phyloP scores from a whole-genome alignment of 202 grass and related monocot species.

The Panicum virgatum region DNA sequence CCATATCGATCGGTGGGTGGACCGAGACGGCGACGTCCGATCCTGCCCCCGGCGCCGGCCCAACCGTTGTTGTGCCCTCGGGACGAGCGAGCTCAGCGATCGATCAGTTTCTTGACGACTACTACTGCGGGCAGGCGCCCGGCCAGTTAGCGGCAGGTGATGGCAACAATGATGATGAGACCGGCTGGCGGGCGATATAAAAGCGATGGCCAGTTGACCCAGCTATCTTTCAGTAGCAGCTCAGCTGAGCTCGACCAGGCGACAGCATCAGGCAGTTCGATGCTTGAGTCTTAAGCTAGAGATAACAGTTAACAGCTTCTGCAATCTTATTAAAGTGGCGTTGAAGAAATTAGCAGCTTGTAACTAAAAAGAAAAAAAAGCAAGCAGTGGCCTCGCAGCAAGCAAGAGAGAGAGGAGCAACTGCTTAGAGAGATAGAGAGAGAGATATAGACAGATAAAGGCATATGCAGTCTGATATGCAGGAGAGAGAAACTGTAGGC shows the following conservation, averaged over 20 bases:
- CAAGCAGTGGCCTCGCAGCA: not conserved
- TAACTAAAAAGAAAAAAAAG: not conserved
- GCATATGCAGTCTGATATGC: not conserved
- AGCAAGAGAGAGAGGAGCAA: not conserved
- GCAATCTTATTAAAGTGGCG: constrained; percentile 36
- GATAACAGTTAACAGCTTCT: not conserved
- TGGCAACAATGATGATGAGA: constrained; percentile 42
- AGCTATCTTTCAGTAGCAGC: constrained; percentile 27
- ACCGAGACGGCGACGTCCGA: not conserved
- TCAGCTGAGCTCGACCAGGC: no score
- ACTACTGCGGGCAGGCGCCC: not conserved
- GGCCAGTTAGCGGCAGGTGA: constrained; percentile 32
- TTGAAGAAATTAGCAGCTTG: constrained; percentile 17
- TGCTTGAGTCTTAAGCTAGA: constrained; percentile 76
- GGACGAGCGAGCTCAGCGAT: not conserved
- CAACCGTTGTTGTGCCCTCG: not conserved
- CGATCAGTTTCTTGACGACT: constrained; percentile 17
- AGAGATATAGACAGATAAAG: no score
- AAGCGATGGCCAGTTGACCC: constrained; percentile 41
- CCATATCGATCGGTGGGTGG: constrained; percentile 35
- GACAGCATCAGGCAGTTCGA: constrained; percentile 44
- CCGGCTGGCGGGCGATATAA: constrained; percentile 37
- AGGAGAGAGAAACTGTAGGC: not conserved
- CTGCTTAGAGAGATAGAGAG: not conserved
- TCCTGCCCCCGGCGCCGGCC: not conserved